Base-by-base conservation (phyloP, 2,329 filamentous ascomycete genomes). In the Cyphellophora attinorum region DNA sequence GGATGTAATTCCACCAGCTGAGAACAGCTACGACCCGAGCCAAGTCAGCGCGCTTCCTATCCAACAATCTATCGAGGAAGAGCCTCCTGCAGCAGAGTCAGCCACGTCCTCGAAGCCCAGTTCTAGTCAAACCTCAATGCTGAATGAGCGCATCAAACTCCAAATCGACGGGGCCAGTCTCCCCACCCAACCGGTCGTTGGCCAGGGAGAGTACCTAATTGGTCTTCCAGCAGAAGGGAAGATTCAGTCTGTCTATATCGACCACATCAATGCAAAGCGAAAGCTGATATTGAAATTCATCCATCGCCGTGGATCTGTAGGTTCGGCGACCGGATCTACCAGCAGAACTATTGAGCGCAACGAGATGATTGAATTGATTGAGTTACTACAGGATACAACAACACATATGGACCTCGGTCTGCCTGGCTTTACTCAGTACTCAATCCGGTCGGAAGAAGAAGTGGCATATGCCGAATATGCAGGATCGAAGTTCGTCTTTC, bases 381-480 rank as follows among this genome's bases (percentile, higher is more conserved):
- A 54, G 27, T 51, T 51, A 19, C 47, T 67, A 27, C 58, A 61
- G 41, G 61, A 65, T 40, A 58, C 62, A 12, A 48, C 57, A 3
- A 61, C 58, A 3, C 63, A 66, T 37, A 57, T 62, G 13, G 63
- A 67, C 42, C 44, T 66, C 21, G 64, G 64, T 36, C 53, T 64
- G 5, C 47, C 52, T 2, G 53, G 57, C 6, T 56, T 61, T 34
- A 54, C 51, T 31, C 51, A 51, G 11, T 45, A 52, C 6, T 48
- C 55, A 10, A 44, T 53, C 2, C 53, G 60, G 21, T 46, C 57
- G 5, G 42, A 50, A 29, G 55, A 58, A 35, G 55, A 64, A 39
- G 58, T 62, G 5, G 49, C 57, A 4, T 66, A 62, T 58, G 62
- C 61, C 4, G 61, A 66, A 35, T 65, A 65, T 41, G 62, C 59